These are phyloP conservation scores for Pseudogymnoascus sp. DNA, from an alignment of 2,329 filamentous ascomycete genomes.

Conservation along the genomic window DNA sequence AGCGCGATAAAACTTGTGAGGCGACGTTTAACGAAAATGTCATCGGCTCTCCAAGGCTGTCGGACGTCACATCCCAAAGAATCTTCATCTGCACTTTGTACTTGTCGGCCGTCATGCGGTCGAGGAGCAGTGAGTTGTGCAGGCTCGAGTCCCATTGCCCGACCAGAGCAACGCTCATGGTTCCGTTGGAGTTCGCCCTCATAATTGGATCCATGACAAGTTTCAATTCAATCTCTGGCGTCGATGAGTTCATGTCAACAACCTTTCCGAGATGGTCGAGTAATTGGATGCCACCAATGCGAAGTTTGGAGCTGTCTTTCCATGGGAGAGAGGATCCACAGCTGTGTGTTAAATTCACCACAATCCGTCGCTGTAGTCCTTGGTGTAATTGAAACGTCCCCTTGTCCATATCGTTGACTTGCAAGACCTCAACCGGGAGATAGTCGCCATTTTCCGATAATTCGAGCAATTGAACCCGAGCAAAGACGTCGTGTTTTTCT, in stretches of 20 bases:
- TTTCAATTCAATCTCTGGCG: constrained; percentile 68
- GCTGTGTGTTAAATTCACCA: constrained; percentile 82
- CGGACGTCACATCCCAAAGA: constrained; percentile 76
- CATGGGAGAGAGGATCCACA: constrained; percentile 83
- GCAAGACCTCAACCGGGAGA: constrained; percentile 83
- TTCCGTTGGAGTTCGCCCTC: constrained; percentile 82
- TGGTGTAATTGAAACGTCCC: constrained; percentile 94
- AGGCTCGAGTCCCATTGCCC: constrained; percentile 96
- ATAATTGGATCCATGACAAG: constrained; percentile 71
- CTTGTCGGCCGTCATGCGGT: constrained; percentile 86
- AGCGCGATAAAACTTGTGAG: constrained; percentile 75
- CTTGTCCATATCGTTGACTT: constrained; percentile 73
- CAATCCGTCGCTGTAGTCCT: constrained; percentile 80
- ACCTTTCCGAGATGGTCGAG: constrained; percentile 80
- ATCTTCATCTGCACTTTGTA: constrained; percentile 84
- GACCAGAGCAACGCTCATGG: constrained; percentile 74
- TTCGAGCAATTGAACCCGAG: constrained; percentile 80
- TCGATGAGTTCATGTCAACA: constrained; percentile 65
- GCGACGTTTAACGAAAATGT: constrained; percentile 73
- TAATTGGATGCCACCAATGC: constrained; percentile 73
- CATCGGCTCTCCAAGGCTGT: constrained; percentile 81
- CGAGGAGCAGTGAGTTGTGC: constrained; percentile 86
- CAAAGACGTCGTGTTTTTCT: constrained; percentile 88
- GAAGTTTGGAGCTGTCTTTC: constrained; percentile 70
- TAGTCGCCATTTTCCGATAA: constrained; percentile 88